These are phyloP conservation scores for Penicillium longicatenatum DNA, from an alignment of 495 filamentous ascomycete genomes.

Conservation along the genomic window DNA sequence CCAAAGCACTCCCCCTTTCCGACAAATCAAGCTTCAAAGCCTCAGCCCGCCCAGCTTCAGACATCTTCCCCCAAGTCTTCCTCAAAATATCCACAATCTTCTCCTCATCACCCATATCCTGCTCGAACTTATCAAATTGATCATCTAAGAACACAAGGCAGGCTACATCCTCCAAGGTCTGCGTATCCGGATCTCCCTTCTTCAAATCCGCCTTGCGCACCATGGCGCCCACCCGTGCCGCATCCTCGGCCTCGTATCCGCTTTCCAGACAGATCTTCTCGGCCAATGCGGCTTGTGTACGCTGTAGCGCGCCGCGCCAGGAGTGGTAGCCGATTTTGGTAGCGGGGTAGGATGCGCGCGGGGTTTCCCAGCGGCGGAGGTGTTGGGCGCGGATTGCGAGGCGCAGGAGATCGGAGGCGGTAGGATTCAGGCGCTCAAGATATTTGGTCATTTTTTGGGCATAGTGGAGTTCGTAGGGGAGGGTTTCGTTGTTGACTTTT, in stretches of 20 bases:
- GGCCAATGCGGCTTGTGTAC: slow-evolving; percentile 65
- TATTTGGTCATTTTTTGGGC: slow-evolving; percentile 74
- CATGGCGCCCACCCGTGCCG: slow-evolving; percentile 57
- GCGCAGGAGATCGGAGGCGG: slow-evolving; percentile 62
- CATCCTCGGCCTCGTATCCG: slow-evolving; percentile 51
- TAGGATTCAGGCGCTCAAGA: slow-evolving; percentile 55
- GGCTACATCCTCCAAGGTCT: slow-evolving; percentile 79
- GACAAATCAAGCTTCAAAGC: slow-evolving; percentile 66
- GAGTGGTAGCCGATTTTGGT: slow-evolving; percentile 71
- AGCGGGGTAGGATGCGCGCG: slow-evolving; percentile 66
- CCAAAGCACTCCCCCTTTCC: slow-evolving; percentile 58
- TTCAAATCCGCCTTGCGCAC: slow-evolving; percentile 67
- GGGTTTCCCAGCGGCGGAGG: slow-evolving; percentile 79
- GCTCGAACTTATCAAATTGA: slow-evolving; percentile 77
- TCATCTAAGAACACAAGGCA: slow-evolving; percentile 86
- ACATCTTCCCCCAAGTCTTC: slow-evolving; percentile 90
- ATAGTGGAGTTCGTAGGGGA: slow-evolving; percentile 78
- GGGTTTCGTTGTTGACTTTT: slow-evolving; percentile 20
- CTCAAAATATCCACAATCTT: slow-evolving; percentile 72
- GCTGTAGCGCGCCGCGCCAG: slow-evolving; percentile 73
- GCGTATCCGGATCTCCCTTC: slow-evolving; percentile 61
- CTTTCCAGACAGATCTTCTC: slow-evolving; percentile 53
- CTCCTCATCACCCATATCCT: slow-evolving; percentile 61
- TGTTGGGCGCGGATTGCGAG: slow-evolving; percentile 82
- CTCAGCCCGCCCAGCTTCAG: slow-evolving; percentile 60